Base-by-base conservation (phyloP, 2,329 filamentous ascomycete genomes). In the Colletotrichum tofieldiae region DNA sequence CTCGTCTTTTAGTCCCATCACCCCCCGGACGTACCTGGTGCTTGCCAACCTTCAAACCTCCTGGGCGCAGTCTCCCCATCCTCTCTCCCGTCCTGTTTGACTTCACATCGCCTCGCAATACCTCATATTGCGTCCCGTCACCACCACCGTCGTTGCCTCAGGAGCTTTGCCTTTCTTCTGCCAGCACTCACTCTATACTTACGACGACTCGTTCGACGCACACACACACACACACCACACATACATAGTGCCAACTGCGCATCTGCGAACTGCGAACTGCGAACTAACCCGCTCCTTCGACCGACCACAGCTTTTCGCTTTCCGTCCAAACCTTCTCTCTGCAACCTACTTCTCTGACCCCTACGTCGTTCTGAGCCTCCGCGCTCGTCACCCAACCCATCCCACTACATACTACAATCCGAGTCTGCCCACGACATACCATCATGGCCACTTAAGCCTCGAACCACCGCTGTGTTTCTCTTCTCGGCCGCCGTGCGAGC, bases 401-500 rank as follows among this genome's bases (percentile, higher is more conserved):
- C 39, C 29, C 29, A 11, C 7, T 23, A 11, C 14, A 35, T 8
- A 47, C 6, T 47, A 47, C 39, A 32, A 47, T 47, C 35, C 35
- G 9, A 32, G 12, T 54, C 23, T 20, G 18, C 51, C 39, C 3
- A 35, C 52, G 32, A n/a, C 29, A 35, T n/a, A 45, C 26, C 26
- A 64, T 55, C 37, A 74, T 74, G 71, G 54, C 63, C 35, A 65
- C 59, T 67, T 74, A 43, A 68, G 59, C 16, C 37, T 45, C 51
- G 37, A 47, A 26, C 18, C 54, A 65, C 49, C 63, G 63, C 55
- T 43, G 69, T 63, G 29, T 45, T 65, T 71, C 32, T 56, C 55
- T 62, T 64, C 41, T 61, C 55, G 73, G 66, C 73, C 66, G 67
- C 64, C 73, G 63, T 63, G 71, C 73, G 73, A 73, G 70, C 73